Evolutionary conservation across 441 rosid species (phyloP).

Genomic region (Breynia disticha): DNA sequence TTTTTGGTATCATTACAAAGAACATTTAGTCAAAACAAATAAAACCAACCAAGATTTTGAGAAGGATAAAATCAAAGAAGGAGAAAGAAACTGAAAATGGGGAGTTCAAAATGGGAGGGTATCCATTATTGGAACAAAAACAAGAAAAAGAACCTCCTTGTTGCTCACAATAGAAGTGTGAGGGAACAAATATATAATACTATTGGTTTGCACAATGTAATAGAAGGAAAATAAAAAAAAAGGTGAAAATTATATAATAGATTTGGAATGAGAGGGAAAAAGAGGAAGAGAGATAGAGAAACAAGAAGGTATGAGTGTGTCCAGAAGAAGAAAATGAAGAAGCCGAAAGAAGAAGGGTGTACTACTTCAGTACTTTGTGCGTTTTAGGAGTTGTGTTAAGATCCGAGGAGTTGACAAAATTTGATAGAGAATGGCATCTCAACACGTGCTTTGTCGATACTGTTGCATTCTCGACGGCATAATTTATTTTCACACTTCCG

Average conservation of each 20-base stretch:
- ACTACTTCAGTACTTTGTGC: background rate
- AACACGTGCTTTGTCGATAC: slow-evolving; percentile 17
- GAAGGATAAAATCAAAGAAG: background rate
- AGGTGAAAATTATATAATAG: background rate
- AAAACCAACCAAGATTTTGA: slow-evolving; percentile 1
- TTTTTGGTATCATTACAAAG: background rate
- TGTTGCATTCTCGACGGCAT: background rate
- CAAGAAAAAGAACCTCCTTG: background rate
- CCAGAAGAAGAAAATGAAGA: slow-evolving; percentile 7
- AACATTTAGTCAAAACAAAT: background rate
- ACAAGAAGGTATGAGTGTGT: slow-evolving; percentile 13
- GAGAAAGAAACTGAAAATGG: slow-evolving; percentile 13
- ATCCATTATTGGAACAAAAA: slow-evolving; percentile 10
- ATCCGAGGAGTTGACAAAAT: slow-evolving; percentile 26
- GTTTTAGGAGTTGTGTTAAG: background rate
- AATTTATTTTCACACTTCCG: too few relatives aligned
- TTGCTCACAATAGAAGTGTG: background rate
- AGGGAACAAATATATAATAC: too few relatives aligned
- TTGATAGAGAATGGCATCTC: slow-evolving; percentile 17
- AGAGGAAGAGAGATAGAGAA: slow-evolving; percentile 4
- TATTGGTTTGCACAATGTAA: too few relatives aligned
- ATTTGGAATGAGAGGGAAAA: background rate
- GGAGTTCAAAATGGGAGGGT: slow-evolving; percentile 1
- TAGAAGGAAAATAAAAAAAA: too few relatives aligned
- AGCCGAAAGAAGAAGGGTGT: background rate